These are phyloP conservation scores for Xylaria sp. DNA, from an alignment of 2,329 filamentous ascomycete genomes.

Conservation along the genomic window DNA sequence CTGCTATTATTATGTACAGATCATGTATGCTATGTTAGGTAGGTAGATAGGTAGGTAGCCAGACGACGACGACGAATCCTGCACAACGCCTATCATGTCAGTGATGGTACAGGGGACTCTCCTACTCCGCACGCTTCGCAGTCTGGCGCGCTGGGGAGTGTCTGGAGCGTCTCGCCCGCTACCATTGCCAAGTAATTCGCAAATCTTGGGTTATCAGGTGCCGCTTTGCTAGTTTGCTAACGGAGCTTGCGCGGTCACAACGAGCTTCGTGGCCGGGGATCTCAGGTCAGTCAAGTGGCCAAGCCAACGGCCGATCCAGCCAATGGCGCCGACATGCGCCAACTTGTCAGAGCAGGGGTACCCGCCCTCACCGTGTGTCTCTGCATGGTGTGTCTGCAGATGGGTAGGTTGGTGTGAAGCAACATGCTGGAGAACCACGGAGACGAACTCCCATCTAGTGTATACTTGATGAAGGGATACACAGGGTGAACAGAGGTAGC, in stretches of 20 bases:
- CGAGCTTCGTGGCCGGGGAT: conserved; percentile 48
- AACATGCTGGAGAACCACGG: conserved; percentile 24
- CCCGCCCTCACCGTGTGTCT: conserved; percentile 37
- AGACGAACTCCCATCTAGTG: conserved; percentile 17
- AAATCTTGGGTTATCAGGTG: conserved; percentile 43
- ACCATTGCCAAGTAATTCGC: conserved; percentile 27
- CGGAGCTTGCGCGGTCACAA: conserved; percentile 43
- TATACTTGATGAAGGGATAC: conserved; percentile 9
- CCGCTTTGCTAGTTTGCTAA: conserved; percentile 36
- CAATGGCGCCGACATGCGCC: conserved; percentile 48
- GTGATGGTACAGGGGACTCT: conserved; percentile 7
- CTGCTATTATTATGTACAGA: conserved; percentile 13
- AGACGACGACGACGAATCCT: conserved; percentile 10
- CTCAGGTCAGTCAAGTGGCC: conserved; percentile 50
- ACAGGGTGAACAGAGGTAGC: conserved; percentile 32
- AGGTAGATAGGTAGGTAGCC: background rate
- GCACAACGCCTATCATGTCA: conserved; percentile 19
- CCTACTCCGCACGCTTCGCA: conserved; percentile 14
- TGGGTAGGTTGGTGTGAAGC: conserved; percentile 41
- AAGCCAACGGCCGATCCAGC: conserved; percentile 46
- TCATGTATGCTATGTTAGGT: background rate
- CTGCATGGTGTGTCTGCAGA: conserved; percentile 42
- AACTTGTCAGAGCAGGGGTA: conserved; percentile 48
- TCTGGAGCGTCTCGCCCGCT: conserved; percentile 32
- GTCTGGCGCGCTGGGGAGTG: background rate